phyloP scores from a whole-genome alignment of 352 stramenopile species.

The Phytopythium vexans region DNA sequence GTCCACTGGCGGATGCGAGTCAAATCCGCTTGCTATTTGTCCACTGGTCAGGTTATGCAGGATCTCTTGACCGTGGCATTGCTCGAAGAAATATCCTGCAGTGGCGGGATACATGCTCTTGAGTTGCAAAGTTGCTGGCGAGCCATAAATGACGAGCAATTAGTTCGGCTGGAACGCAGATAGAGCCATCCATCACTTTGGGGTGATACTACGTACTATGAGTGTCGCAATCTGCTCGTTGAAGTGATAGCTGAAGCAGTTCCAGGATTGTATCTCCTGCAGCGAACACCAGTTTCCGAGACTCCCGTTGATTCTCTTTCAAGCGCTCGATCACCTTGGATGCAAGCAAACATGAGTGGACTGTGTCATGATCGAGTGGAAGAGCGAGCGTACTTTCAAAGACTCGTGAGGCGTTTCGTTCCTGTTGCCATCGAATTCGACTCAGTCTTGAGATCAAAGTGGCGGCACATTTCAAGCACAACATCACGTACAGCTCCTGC shows the following conservation, averaged over 20 bases:
- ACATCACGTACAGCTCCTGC: constrained; percentile 41
- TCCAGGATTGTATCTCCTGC: constrained; percentile 60
- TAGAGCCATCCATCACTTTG: too few species aligned
- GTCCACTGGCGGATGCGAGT: constrained; percentile 39
- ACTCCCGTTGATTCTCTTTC: constrained; percentile 51
- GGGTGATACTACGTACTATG: constrained; percentile 29
- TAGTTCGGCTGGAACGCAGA: neutral
- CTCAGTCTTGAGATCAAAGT: neutral
- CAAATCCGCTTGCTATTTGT: constrained; percentile 41
- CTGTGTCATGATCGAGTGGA: neutral
- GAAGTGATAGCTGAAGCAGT: constrained; percentile 54
- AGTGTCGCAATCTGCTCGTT: constrained; percentile 48
- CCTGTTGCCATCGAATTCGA: constrained; percentile 10
- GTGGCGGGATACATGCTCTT: constrained; percentile 62
- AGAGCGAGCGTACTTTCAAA: neutral
- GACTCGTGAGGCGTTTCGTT: constrained; percentile 40
- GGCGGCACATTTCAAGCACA: neutral
- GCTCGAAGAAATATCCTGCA: constrained; percentile 51
- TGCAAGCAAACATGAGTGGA: constrained; percentile 1
- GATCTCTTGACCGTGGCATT: constrained; percentile 49
- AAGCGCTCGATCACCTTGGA: constrained; percentile 60
- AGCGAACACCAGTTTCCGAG: constrained; percentile 51
- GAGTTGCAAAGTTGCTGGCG: constrained; percentile 50
- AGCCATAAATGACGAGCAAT: neutral
- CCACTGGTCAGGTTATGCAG: constrained; percentile 56